Base-by-base conservation (phyloP, 2,329 filamentous ascomycete species). In the Trichoderma citrinoviride region DNA sequence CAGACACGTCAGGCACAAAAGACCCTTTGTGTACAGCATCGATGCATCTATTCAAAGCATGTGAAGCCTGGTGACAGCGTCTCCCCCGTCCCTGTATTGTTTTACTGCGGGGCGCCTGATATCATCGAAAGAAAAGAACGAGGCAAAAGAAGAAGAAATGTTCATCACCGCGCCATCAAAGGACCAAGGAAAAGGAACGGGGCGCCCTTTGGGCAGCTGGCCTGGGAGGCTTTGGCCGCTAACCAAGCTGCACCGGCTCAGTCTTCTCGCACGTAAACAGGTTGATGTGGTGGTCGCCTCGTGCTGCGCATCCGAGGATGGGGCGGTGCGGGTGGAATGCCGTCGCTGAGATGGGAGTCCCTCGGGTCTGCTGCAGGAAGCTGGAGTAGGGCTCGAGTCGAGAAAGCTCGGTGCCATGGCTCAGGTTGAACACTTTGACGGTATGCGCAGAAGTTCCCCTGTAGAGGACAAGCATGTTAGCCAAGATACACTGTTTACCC, bases 271-370 rank as follows among this genome's bases (percentile, higher is more conserved):
- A 93, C 37, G 86, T 88, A 73, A 94, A 96, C 29, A 98, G 82
- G 75, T 96, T 97, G 73, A 99, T 88, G 75, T 97, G 91, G 66
- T 93, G 87, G 74, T 97, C 93, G 64, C 93, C 91, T 49, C 92
- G 84, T 4, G 93, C 91, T 1, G 93, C 91, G 72, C 91, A 95
- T 41, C 92, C 93, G 67, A 99, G 84, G 77, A 97, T 89, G 79
- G 96, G 93, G 60, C 90, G 87, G 77, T 99, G 95, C 1, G 95
- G 95, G 78, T 99, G 95, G 81, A 98, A 99, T 0, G 93, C 90
- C 8, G 94, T 97, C 41, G 91, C 86, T 3, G 93, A 89, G 69
- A 99, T 96, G 1, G 95, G 90, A 7, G 89, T 87, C 65, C 89
- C 88, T 58, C 91, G 89, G 73, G 88, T 92, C 72, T 93, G 90